These are phyloP conservation scores for Parathielavia hyrcaniae DNA, from an alignment of 495 filamentous ascomycete species.

Conservation along the genomic window DNA sequence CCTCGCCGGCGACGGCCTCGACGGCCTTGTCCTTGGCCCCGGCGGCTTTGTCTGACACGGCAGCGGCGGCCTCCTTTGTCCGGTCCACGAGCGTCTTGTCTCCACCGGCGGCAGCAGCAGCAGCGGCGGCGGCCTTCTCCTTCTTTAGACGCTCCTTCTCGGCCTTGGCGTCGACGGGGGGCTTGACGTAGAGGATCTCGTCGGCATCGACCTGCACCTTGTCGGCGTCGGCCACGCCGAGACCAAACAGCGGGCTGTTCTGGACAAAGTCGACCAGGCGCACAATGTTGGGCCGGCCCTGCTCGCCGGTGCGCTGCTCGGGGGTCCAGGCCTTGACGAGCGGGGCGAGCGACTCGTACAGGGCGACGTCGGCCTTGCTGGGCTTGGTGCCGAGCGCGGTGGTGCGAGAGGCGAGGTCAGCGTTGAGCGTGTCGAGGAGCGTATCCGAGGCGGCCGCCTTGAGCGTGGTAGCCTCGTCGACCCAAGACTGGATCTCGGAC, in stretches of 20 bases:
- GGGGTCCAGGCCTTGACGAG: conserved; percentile 71
- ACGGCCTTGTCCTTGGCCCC: conserved; percentile 34
- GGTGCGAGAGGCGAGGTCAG: conserved; percentile 78
- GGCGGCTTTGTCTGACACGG: conserved; percentile 47
- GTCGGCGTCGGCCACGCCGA: conserved; percentile 63
- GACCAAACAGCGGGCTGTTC: conserved; percentile 70
- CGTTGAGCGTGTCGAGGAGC: conserved; percentile 70
- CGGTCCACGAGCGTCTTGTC: conserved; percentile 45
- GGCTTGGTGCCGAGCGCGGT: conserved; percentile 87
- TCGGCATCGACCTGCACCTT: conserved; percentile 75
- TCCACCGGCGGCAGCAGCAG: conserved; percentile 37
- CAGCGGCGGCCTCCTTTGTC: conserved; percentile 43
- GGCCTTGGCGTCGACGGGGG: conserved; percentile 73
- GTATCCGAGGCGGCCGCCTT: conserved; percentile 54
- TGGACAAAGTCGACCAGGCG: conserved; percentile 92
- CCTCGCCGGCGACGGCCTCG: conserved; percentile 29
- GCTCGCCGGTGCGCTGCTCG: conserved; percentile 84
- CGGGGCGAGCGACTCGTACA: conserved; percentile 76
- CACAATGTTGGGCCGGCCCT: conserved; percentile 86
- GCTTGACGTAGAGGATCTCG: conserved; percentile 75
- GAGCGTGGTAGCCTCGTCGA: conserved; percentile 65
- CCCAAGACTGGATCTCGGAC: conserved; percentile 82
- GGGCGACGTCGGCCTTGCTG: conserved; percentile 78
- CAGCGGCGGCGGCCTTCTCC: conserved; percentile 65
- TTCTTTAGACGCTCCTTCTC: conserved; percentile 87